Evolutionary conservation across 1,139 yeast species (phyloP).

Genomic region (Protomyces inundatus): DNA sequence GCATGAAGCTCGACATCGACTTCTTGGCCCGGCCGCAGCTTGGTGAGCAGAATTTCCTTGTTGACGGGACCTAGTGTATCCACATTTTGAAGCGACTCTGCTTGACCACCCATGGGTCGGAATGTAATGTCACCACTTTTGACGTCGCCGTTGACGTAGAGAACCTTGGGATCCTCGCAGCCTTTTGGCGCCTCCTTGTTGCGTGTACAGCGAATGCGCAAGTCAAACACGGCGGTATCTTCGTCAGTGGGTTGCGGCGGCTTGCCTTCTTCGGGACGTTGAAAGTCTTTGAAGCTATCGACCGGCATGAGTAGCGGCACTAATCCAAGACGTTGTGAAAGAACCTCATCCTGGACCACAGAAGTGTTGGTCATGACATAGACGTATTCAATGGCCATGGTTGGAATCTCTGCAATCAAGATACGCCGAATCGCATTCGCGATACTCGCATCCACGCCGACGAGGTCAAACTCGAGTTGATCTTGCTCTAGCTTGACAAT

Average conservation of each 20-base stretch:
- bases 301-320: slow-evolving; percentile 89
- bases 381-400: slow-evolving; percentile 89
- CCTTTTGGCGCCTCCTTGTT: slow-evolving; percentile 79
- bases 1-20: slow-evolving; percentile 87
- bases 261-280: slow-evolving; percentile 36
- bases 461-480: slow-evolving; percentile 77
- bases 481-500: slow-evolving; percentile 56
- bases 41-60: slow-evolving; percentile 84
- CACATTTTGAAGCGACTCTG: slow-evolving; percentile 40
- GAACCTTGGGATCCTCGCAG: slow-evolving; percentile 73
- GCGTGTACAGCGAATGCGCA: slow-evolving; percentile 76
- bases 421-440: slow-evolving; percentile 96
- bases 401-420: slow-evolving; percentile 93
- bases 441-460: slow-evolving; percentile 81
- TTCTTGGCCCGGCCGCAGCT: slow-evolving; percentile 95
- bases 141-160: slow-evolving; percentile 67
- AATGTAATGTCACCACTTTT: slow-evolving; percentile 85
- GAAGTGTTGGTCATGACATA: slow-evolving; percentile 90
- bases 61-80: slow-evolving; percentile 44
- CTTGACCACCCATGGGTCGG: slow-evolving; percentile 87
- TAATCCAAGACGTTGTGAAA: slow-evolving; percentile 90
- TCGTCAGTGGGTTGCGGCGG: slow-evolving; percentile 58
- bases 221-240: slow-evolving; percentile 77
- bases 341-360: slow-evolving; percentile 92
- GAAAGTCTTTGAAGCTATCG: slow-evolving; percentile 65